Evolutionary conservation across 768 basidiomycete genomes (phyloP).

Genomic region (Neoboletus brunneissimus): DNA sequence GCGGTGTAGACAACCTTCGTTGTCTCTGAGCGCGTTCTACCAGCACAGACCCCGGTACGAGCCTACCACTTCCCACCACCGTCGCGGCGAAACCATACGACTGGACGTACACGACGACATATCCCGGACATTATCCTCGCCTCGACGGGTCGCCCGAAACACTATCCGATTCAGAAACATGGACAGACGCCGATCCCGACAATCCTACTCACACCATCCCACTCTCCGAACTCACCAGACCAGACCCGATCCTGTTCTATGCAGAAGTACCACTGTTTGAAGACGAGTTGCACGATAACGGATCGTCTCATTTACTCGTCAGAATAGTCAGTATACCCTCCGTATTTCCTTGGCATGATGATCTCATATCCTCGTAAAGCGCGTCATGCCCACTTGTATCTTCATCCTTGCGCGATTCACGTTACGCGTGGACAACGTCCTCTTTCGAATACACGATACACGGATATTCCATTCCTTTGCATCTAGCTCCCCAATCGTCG

Average conservation of each 20-base stretch:
- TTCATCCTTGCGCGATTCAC: slow-evolving; percentile 90
- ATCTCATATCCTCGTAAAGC: slow-evolving; percentile 42
- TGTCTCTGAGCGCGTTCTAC: slow-evolving; percentile 27
- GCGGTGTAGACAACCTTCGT: background rate
- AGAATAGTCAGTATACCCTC: slow-evolving; percentile 66
- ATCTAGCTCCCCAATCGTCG: slow-evolving; percentile 54
- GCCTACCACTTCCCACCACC: slow-evolving; percentile 65
- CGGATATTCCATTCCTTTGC: slow-evolving; percentile 85
- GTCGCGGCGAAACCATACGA: slow-evolving; percentile 86
- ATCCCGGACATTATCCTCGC: slow-evolving; percentile 56
- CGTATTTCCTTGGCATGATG: background rate
- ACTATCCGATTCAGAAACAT: slow-evolving; percentile 30
- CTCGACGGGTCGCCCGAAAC: slow-evolving; percentile 14
- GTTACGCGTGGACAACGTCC: slow-evolving; percentile 91
- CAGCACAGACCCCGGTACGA: slow-evolving; percentile 68
- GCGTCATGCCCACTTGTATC: slow-evolving; percentile 95
- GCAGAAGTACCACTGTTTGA: slow-evolving; percentile 94
- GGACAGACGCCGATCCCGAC: slow-evolving; percentile 56
- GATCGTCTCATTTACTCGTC: slow-evolving; percentile 78
- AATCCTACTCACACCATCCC: slow-evolving; percentile 69
- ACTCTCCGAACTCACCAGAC: slow-evolving; percentile 77
- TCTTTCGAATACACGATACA: slow-evolving; percentile 88
- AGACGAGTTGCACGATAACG: slow-evolving; percentile 97
- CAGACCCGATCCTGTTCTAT: slow-evolving; percentile 97
- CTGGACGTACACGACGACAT: slow-evolving; percentile 96